Base-by-base conservation (phyloP, 2,329 filamentous ascomycete species). In the Aurifilum marmelostoma region DNA sequence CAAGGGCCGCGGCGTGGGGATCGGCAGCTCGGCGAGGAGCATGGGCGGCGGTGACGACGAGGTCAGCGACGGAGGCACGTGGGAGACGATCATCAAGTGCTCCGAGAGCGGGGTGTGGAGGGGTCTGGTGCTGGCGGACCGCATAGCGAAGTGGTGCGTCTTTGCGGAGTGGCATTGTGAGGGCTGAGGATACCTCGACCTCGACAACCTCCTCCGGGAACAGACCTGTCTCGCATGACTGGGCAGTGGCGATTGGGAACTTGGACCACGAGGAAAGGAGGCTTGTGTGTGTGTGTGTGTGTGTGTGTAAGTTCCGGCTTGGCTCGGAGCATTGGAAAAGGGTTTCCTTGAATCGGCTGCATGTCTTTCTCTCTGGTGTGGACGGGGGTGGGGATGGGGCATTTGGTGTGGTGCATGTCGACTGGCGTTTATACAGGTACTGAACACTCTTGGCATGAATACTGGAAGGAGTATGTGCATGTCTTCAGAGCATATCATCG, bases 21-120 rank as follows among this genome's bases (percentile, higher is more conserved):
- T 78, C 63, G 81, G 81, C 66, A 80, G 78, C 41, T 74, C 74
- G 54, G 75, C 68, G 71, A 72, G 72, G 52, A 69, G 24, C 21
- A 69, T 59, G 52, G 66, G 37, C 59, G 78, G 59, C 14, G 39
- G 61, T 29, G 84, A 85, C 2, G 90, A 91, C 66, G 88, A 88
- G 39, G 77, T 79, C 24, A 89, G 88, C 54, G 89, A 93, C 73
- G 92, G 91, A 24, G 92, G 89, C 54, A 89, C 88, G 6, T 97
- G 93, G 92, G 93, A 96, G 82, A 96, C 93, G 8, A 93, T 95
- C 63, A 94, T 97, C 81, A 97, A 97, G 81, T 93, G 93, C 80
- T 92, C 91, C 0, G 93, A 97, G 81, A 86, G 87, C 71, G 93
- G 93, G 2, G 87, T 89, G 21, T 97, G 93, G 92, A 85, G 93